Conservation (phyloP, 257 asterid genomes). For the Linderniella brevidens region DNA sequence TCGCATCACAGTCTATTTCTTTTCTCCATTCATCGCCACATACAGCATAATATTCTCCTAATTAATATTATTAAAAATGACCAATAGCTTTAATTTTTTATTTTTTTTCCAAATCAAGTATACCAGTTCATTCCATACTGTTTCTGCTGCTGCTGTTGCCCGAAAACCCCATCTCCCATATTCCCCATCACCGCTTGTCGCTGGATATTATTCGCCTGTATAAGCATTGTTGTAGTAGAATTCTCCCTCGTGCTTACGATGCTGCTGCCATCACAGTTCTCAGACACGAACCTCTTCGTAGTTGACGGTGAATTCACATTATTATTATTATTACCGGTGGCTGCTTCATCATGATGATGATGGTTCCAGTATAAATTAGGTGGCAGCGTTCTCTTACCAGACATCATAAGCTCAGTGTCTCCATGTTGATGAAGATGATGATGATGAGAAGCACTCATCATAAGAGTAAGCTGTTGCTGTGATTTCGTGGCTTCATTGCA, state of each 20-base stretch:
- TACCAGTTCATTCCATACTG: conserved; percentile 40
- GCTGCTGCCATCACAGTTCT: conserved; percentile 16
- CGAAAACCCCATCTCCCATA: conserved; percentile 39
- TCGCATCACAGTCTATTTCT: no score
- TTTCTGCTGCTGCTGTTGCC: conserved; percentile 13
- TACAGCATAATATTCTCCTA: no score
- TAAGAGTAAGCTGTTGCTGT: no score
- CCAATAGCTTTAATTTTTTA: background rate
- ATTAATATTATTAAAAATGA: no score
- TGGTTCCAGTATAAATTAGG: conserved; percentile 38
- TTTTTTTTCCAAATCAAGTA: conserved; percentile 10
- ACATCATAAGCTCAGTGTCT: conserved; percentile 8
- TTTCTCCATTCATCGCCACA: no score
- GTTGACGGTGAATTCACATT: conserved; percentile 11
- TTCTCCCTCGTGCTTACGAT: conserved; percentile 14
- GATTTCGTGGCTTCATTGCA: conserved; percentile 1
- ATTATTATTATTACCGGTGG: background rate
- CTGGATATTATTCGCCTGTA: conserved; percentile 12
- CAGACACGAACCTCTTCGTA: conserved; percentile 36
- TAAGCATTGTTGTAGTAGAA: conserved; percentile 16
- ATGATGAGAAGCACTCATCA: no score
- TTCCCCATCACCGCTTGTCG: conserved; percentile 30
- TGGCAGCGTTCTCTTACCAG: conserved; percentile 21
- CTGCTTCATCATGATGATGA: conserved; percentile 9
- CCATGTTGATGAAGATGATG: background rate